These are phyloP conservation scores for Porphyrellus cyaneotinctus DNA, from an alignment of 768 basidiomycete species.

Conservation along the genomic window DNA sequence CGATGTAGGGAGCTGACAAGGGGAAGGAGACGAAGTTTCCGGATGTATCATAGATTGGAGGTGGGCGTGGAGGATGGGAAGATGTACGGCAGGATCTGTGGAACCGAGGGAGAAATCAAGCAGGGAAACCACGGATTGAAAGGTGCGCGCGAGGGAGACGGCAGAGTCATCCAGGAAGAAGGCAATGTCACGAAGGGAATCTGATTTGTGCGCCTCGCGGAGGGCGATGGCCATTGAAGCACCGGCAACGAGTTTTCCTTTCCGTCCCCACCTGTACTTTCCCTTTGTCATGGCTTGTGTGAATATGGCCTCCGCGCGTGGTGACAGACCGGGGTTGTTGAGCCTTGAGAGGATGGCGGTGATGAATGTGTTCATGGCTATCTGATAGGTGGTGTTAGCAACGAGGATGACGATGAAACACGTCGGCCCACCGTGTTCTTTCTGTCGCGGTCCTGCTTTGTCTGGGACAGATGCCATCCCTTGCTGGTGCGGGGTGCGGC, in stretches of 20 bases:
- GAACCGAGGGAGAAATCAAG: slow-evolving; percentile 52
- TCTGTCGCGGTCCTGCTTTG: slow-evolving; percentile 58
- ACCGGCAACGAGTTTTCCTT: slow-evolving; percentile 64
- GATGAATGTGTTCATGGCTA: slow-evolving; percentile 62
- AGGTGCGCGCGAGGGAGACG: slow-evolving; percentile 50
- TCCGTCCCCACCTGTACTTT: slow-evolving; percentile 69
- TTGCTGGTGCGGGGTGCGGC: slow-evolving; percentile 47
- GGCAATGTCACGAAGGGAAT: slow-evolving; percentile 66
- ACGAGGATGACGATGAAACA: slow-evolving; percentile 9
- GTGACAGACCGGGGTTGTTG: slow-evolving; percentile 54
- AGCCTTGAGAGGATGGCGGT: slow-evolving; percentile 55
- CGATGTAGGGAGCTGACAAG: slow-evolving; percentile 29
- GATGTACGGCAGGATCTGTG: slow-evolving; percentile 56
- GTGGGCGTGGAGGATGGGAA: slow-evolving; percentile 53
- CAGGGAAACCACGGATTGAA: slow-evolving; percentile 47
- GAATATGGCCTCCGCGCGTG: slow-evolving; percentile 67
- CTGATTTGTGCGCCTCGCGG: slow-evolving; percentile 65
- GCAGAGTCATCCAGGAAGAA: slow-evolving; percentile 55
- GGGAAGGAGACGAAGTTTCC: slow-evolving; percentile 20
- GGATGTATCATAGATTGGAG: slow-evolving; percentile 40
- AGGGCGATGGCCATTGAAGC: slow-evolving; percentile 67
- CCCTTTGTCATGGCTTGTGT: slow-evolving; percentile 59
- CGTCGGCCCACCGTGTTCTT: slow-evolving; percentile 52
- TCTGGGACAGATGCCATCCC: slow-evolving; percentile 61
- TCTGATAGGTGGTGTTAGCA: slow-evolving; percentile 36